Evolutionary conservation across 2,329 filamentous ascomycete species (phyloP).

Genomic region (Nannizziopsis arthrosporioides): DNA sequence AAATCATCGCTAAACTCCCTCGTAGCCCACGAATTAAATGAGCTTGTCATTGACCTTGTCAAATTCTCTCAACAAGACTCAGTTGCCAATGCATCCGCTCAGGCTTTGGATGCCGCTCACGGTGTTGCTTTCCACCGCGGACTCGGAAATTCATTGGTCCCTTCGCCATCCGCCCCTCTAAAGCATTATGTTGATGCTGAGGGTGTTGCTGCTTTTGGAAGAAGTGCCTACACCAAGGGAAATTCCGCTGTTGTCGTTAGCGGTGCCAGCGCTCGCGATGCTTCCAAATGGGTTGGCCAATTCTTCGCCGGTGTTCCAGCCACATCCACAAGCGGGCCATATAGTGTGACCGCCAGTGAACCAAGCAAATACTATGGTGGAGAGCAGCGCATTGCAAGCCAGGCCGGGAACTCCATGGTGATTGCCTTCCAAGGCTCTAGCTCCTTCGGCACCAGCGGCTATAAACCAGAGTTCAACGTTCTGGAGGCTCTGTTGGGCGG

Average conservation of each 20-base stretch:
- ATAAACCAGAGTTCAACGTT: slow-evolving; percentile 83
- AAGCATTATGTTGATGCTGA: slow-evolving; percentile 70
- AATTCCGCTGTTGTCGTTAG: slow-evolving; percentile 90
- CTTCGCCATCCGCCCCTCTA: slow-evolving; percentile 58
- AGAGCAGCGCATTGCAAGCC: slow-evolving; percentile 76
- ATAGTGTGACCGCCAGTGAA: slow-evolving; percentile 46
- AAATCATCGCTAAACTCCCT: slow-evolving; percentile 3
- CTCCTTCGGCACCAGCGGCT: slow-evolving; percentile 54
- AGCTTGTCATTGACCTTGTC: slow-evolving; percentile 71
- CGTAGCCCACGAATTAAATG: slow-evolving; percentile 75
- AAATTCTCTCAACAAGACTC: slow-evolving; percentile 65
- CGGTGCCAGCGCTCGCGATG: slow-evolving; percentile 61
- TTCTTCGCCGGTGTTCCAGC: slow-evolving; percentile 69
- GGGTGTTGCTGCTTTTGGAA: slow-evolving; percentile 62
- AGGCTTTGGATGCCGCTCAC: slow-evolving; percentile 80
- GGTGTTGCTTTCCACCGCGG: slow-evolving; percentile 83
- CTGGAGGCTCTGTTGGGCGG: slow-evolving; percentile 83
- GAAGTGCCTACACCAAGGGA: slow-evolving; percentile 69
- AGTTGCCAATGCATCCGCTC: slow-evolving; percentile 48
- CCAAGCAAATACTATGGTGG: slow-evolving; percentile 85
- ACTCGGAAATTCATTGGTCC: slow-evolving; percentile 67
- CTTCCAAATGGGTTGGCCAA: slow-evolving; percentile 81
- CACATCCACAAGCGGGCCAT: slow-evolving; percentile 38
- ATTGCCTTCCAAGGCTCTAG: slow-evolving; percentile 88
- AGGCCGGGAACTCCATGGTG: slow-evolving; percentile 67